These are phyloP conservation scores for Phaeomoniella chlamydospora DNA, from an alignment of 2,329 filamentous ascomycete species.

Conservation along the genomic window DNA sequence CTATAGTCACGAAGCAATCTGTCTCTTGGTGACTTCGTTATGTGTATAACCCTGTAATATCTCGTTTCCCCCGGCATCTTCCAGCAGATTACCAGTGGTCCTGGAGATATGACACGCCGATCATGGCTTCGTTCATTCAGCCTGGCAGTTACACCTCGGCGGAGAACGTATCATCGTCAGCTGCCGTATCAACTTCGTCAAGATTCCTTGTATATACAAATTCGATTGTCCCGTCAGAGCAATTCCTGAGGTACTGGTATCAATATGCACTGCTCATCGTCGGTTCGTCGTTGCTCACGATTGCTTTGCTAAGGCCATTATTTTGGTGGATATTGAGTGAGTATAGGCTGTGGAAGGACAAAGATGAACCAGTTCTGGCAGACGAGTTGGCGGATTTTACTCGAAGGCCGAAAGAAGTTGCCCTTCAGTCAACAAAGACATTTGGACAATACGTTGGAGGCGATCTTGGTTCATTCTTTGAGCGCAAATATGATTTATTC, in stretches of 20 bases:
- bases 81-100: too few species aligned
- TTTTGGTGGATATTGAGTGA: neutral
- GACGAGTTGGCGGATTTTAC: neutral
- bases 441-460: neutral
- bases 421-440: neutral
- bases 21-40: too few species aligned
- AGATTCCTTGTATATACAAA: slow-evolving; percentile 1
- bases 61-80: too few species aligned
- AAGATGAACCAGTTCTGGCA: neutral
- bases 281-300: neutral
- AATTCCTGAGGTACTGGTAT: slow-evolving; percentile 1
- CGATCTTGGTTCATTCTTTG: neutral
- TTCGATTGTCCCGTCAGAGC: neutral
- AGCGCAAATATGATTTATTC: neutral
- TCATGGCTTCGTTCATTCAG: neutral
- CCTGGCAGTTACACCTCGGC: neutral
- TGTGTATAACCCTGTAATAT: too few species aligned
- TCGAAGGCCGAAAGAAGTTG: neutral
- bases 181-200: neutral
- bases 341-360: neutral
- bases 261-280: neutral
- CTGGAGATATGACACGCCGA: too few species aligned
- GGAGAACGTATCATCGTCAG: neutral
- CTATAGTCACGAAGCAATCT: too few species aligned
- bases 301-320: neutral